Conservation (phyloP, 148 eudicot genomes). For the Silene uniflora region DNA sequence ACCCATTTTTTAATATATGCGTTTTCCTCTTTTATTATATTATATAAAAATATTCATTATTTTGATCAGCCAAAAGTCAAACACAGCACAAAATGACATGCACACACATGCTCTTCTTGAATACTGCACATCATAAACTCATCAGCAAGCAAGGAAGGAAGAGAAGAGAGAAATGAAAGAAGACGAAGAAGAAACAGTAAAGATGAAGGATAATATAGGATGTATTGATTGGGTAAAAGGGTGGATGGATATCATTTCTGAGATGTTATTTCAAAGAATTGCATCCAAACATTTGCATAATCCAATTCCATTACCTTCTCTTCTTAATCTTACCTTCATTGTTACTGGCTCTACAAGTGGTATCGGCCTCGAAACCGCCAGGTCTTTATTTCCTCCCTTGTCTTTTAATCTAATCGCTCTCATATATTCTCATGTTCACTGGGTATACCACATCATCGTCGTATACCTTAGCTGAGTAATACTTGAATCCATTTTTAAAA, state of each 20-base stretch:
- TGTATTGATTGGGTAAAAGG: slow-evolving; percentile 86
- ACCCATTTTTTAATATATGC: too few relatives aligned
- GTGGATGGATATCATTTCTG: slow-evolving; percentile 50
- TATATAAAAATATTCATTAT: too few relatives aligned
- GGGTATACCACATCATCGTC: too few relatives aligned
- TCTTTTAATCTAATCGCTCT: background rate
- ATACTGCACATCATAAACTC: too few relatives aligned
- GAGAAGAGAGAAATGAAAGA: slow-evolving; percentile 10
- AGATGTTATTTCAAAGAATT: slow-evolving; percentile 80
- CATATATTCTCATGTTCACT: too few relatives aligned
- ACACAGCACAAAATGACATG: too few relatives aligned
- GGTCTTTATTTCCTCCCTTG: slow-evolving; percentile 26
- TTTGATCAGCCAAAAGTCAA: too few relatives aligned
- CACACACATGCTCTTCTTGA: too few relatives aligned
- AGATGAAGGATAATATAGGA: slow-evolving; percentile 57
- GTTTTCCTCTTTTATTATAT: too few relatives aligned
- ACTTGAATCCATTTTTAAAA: too few relatives aligned
- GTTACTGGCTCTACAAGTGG: slow-evolving; percentile 93
- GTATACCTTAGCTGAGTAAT: too few relatives aligned
- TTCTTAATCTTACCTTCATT: slow-evolving; percentile 62
- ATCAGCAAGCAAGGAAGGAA: background rate
- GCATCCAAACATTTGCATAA: slow-evolving; percentile 63
- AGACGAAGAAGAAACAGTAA: background rate
- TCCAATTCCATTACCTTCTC: slow-evolving; percentile 82
- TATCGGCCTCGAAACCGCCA: slow-evolving; percentile 78